A percentile compares a stretch with the other conserved stretches of the same genome.
These are phyloP conservation scores for Yamadazyma olivae DNA, from an alignment of 805 yeast genomes.

Conservation along the genomic window DNA sequence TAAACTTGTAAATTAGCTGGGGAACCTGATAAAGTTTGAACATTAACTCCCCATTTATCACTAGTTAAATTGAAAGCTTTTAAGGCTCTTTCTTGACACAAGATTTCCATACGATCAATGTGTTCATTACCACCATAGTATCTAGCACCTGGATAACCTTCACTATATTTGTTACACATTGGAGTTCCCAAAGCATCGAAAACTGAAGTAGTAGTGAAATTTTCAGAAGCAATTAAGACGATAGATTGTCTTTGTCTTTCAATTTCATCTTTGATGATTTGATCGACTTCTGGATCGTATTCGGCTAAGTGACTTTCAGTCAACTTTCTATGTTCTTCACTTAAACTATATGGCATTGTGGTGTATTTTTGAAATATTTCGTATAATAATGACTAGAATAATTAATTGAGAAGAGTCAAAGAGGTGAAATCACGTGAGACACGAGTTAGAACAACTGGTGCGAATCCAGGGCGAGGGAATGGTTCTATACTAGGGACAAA, in stretches of 20 bases:
- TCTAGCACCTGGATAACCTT: constrained; percentile 97
- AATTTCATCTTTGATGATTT: constrained; percentile 72
- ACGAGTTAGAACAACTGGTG: too few relatives aligned
- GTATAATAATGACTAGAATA: not conserved
- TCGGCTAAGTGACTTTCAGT: constrained; percentile 63
- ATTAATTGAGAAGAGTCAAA: too few relatives aligned
- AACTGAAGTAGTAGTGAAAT: constrained; percentile 92
- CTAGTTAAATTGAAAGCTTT: constrained; percentile 75
- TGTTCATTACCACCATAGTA: constrained; percentile 97
- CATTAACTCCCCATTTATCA: constrained; percentile 95
- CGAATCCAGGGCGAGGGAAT: too few relatives aligned
- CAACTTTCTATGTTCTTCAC: constrained; percentile 47
- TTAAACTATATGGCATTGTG: constrained; percentile 44
- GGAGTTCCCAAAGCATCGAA: constrained; percentile 93
- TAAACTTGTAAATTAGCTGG: constrained; percentile 95
- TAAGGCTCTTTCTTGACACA: constrained; percentile 90
- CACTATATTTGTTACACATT: constrained; percentile 97
- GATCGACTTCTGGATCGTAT: constrained; percentile 81
- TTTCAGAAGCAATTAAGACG: constrained; percentile 92
- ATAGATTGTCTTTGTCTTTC: constrained; percentile 88
- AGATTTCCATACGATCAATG: constrained; percentile 84
- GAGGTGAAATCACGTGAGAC: too few relatives aligned
- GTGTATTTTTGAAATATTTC: too few relatives aligned
- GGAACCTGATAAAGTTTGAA: constrained; percentile 92
- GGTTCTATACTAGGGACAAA: too few relatives aligned